Evolutionary conservation across 495 filamentous ascomycete species (phyloP).

Genomic region (Penicillium mononematosum): DNA sequence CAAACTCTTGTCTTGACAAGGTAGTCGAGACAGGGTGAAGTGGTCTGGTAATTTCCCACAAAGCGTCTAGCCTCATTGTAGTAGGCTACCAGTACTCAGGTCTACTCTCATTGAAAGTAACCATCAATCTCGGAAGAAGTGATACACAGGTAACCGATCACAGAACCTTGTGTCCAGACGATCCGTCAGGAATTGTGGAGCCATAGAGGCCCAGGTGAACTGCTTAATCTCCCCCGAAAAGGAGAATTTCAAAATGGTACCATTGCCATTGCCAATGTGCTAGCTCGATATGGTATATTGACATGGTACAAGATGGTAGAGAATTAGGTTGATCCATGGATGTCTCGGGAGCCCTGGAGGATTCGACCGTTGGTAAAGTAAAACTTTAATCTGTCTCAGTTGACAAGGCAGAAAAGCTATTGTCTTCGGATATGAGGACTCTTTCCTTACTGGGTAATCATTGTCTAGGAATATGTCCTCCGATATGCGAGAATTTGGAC

Average conservation of each 20-base stretch:
- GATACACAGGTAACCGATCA: conserved; percentile 23
- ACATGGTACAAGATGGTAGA: background rate
- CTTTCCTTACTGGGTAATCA: background rate
- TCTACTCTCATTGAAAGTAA: conserved; percentile 20
- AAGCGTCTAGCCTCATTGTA: conserved; percentile 7
- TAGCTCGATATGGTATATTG: background rate
- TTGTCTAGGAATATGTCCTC: background rate
- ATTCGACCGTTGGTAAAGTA: conserved; percentile 6
- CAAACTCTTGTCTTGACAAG: background rate
- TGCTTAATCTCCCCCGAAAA: conserved; percentile 6
- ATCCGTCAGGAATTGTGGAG: conserved; percentile 10
- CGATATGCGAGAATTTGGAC: background rate
- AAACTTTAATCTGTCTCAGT: conserved; percentile 7
- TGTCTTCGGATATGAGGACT: background rate
- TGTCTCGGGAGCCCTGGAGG: conserved; percentile 9
- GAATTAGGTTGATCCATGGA: conserved; percentile 2
- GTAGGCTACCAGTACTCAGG: conserved; percentile 18
- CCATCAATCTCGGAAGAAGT: conserved; percentile 26
- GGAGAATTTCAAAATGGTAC: background rate
- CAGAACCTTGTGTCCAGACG: conserved; percentile 23
- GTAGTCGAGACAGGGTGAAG: background rate
- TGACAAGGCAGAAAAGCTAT: background rate
- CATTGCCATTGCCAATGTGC: background rate
- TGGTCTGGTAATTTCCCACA: background rate
- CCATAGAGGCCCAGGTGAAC: background rate